Conservation (phyloP, 2,329 filamentous ascomycete genomes). For the Chrysoporthe puriensis region DNA sequence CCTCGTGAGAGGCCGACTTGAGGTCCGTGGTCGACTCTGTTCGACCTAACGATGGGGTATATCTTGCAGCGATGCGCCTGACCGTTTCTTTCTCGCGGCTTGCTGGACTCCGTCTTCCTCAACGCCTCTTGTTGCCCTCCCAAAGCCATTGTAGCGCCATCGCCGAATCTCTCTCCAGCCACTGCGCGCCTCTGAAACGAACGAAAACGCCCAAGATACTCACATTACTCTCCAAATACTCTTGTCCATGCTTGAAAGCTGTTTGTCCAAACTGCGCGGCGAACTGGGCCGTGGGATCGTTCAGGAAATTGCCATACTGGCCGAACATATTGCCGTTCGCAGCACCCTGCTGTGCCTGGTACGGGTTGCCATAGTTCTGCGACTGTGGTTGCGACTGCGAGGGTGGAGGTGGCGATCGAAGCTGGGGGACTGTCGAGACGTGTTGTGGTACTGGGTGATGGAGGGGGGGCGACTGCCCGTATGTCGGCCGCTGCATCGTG, state of each 20-base stretch:
- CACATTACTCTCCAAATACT: constrained; percentile 96
- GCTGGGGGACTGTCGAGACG: constrained; percentile 95
- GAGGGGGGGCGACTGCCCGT: constrained; percentile 87
- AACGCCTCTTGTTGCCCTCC: neutral
- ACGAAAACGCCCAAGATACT: constrained; percentile 36
- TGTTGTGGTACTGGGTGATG: constrained; percentile 98
- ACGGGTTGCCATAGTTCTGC: constrained; percentile 67
- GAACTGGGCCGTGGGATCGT: constrained; percentile 92
- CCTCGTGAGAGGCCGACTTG: neutral
- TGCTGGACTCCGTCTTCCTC: neutral
- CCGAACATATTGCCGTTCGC: constrained; percentile 60
- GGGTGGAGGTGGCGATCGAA: constrained; percentile 89
- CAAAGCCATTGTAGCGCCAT: neutral
- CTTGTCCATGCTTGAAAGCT: constrained; percentile 87
- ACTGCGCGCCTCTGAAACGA: no score
- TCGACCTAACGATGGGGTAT: no score
- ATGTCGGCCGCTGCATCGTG: constrained; percentile 83
- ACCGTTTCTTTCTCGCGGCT: neutral
- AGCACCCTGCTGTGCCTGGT: constrained; percentile 71
- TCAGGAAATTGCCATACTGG: constrained; percentile 91
- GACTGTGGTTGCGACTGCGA: constrained; percentile 69
- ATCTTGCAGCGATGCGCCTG: no score
- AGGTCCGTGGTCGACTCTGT: neutral
- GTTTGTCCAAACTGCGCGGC: constrained; percentile 92
- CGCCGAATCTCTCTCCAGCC: neutral